phyloP scores from a whole-genome alignment of 768 basidiomycete species.

The Termitomyces sp. region DNA sequence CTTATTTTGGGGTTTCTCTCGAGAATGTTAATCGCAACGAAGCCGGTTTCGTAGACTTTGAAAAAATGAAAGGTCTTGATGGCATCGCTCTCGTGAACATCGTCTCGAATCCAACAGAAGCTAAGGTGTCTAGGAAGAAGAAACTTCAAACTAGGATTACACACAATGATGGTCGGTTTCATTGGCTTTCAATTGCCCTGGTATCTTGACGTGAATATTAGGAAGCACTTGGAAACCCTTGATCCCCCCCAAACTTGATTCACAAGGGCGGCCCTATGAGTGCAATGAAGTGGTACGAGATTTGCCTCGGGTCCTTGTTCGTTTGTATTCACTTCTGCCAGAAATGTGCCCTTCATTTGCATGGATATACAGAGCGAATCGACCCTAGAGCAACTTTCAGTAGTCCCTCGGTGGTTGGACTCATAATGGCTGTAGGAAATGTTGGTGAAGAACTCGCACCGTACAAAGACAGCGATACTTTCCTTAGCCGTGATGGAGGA shows the following conservation, averaged over 20 bases:
- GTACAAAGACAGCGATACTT: constrained; percentile 90
- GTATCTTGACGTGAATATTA: constrained; percentile 22
- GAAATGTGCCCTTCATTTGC: constrained; percentile 86
- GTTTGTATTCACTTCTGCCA: constrained; percentile 23
- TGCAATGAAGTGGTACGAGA: constrained; percentile 63
- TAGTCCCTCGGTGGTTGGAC: constrained; percentile 85
- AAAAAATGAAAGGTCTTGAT: constrained; percentile 95
- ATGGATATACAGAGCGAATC: constrained; percentile 91
- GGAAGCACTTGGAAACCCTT: constrained; percentile 88
- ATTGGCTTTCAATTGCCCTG: background rate
- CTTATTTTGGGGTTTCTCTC: constrained; percentile 86
- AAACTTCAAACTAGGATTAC: constrained; percentile 83
- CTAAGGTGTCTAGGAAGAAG: constrained; percentile 68
- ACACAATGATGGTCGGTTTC: constrained; percentile 86
- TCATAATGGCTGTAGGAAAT: constrained; percentile 95
- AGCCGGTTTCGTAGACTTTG: constrained; percentile 90
- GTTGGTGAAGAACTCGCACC: constrained; percentile 81
- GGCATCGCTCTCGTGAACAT: constrained; percentile 94
- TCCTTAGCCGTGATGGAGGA: constrained; percentile 93
- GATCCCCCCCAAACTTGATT: constrained; percentile 71
- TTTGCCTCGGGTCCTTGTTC: background rate
- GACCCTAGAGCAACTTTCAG: constrained; percentile 93
- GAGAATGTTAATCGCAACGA: constrained; percentile 91
- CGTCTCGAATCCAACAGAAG: constrained; percentile 78
- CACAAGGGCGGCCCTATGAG: constrained; percentile 64